These are phyloP conservation scores for Nicotiana rustica DNA, from an alignment of 305 asterid genomes.

Conservation along the genomic window DNA sequence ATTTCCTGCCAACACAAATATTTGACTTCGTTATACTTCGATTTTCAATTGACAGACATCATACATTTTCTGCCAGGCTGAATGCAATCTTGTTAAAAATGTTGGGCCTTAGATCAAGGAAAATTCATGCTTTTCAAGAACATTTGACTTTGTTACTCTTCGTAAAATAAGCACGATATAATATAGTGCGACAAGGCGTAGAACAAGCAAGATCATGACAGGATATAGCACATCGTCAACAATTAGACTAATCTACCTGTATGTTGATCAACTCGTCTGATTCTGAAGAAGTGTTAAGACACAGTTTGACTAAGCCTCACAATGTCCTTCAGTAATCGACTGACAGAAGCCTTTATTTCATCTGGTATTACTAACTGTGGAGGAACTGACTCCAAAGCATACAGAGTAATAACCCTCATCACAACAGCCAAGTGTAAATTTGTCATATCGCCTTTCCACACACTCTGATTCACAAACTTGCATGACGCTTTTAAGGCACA, in stretches of 20 bases:
- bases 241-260: slow-evolving; percentile 13
- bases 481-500: slow-evolving; percentile 65
- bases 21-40: not conserved
- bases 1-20: not conserved
- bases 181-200: not conserved
- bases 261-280: slow-evolving; percentile 29
- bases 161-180: not conserved
- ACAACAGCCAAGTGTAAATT: slow-evolving; percentile 51
- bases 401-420: slow-evolving; percentile 57
- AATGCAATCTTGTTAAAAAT: slow-evolving; percentile 3
- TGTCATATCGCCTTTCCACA: slow-evolving; percentile 41
- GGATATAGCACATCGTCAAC: not conserved
- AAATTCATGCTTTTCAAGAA: not conserved
- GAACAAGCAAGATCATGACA: not conserved
- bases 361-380: slow-evolving; percentile 59
- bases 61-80: not conserved
- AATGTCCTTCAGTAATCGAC: slow-evolving; percentile 63
- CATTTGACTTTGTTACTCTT: not conserved
- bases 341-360: slow-evolving; percentile 58
- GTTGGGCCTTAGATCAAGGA: not conserved
- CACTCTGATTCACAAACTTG: slow-evolving; percentile 56
- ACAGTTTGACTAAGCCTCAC: slow-evolving; percentile 55
- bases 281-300: slow-evolving; percentile 36
- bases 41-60: not conserved
- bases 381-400: slow-evolving; percentile 69